Evolutionary conservation across 2,329 filamentous ascomycete species (phyloP).

Genomic region (Epichloe sibirici): DNA sequence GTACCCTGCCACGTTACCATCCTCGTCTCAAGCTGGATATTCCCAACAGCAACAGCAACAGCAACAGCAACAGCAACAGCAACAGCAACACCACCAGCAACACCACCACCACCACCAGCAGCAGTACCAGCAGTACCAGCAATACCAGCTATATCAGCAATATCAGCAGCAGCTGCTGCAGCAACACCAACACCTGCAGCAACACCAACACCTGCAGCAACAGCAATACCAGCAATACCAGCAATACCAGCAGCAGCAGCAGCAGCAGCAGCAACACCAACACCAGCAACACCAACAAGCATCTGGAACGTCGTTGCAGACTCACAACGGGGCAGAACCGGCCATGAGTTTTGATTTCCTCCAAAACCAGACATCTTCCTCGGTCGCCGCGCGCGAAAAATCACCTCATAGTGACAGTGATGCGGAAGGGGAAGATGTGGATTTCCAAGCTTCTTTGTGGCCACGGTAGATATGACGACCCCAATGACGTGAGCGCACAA

Average conservation of each 20-base stretch:
- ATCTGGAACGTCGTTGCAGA: no score
- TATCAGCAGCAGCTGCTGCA: no score
- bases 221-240: no score
- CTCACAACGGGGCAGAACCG: background rate
- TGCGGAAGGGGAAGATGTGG: background rate
- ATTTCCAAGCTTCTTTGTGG: background rate
- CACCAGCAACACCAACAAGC: background rate
- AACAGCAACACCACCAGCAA: no score
- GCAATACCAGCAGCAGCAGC: no score
- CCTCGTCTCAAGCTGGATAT: background rate
- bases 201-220: no score
- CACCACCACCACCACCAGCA: rapidly evolving
- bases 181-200: rapidly evolving
- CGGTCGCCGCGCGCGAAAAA: background rate
- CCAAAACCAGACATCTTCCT: background rate
- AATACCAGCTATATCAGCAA: no score
- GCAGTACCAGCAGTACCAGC: no score
- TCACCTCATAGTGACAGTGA: background rate
- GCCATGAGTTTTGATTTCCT: background rate
- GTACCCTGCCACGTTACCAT: background rate
- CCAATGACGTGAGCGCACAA: no score
- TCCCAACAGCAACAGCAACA: no score
- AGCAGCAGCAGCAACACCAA: background rate
- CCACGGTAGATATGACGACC: background rate
- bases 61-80: no score